A percentile compares a stretch with the other conserved stretches of the same genome.
Conservation (phyloP, 108 stramenopile species). For the Skeletonema menzelii region DNA sequence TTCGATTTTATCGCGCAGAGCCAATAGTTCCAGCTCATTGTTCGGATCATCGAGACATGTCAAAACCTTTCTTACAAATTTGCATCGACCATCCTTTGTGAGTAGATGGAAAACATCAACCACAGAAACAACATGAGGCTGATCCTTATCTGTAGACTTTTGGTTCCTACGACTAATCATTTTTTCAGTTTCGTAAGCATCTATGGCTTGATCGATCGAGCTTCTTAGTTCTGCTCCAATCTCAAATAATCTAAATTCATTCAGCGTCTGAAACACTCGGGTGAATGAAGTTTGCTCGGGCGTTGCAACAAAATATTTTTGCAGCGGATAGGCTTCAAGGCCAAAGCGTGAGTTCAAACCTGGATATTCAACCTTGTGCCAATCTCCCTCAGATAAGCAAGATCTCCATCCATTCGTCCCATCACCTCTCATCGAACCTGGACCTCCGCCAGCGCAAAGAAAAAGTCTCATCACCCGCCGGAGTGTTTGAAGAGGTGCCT, state of each 20-base stretch:
- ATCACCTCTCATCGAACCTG: conserved; percentile 79
- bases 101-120: conserved; percentile 18
- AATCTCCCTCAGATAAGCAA: conserved; percentile 31
- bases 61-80: conserved; percentile 16
- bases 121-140: background rate
- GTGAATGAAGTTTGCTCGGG: background rate
- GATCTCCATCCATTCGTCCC: conserved; percentile 76
- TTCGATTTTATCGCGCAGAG: background rate
- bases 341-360: conserved; percentile 69
- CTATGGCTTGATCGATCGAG: conserved; percentile 23
- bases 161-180: conserved; percentile 16
- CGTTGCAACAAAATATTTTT: conserved; percentile 11
- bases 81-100: conserved; percentile 23
- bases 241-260: conserved; percentile 33
- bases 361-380: conserved; percentile 67
- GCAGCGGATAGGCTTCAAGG: conserved; percentile 40
- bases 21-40: conserved; percentile 8
- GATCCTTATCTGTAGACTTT: background rate
- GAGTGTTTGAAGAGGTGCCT: conserved; percentile 59
- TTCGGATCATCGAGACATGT: conserved; percentile 5
- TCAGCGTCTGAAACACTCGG: conserved; percentile 13
- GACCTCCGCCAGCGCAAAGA: conserved; percentile 73
- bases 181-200: conserved; percentile 29
- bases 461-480: conserved; percentile 60
- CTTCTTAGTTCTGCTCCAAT: conserved; percentile 42